These are phyloP conservation scores for Albophoma yamanashiensis DNA, from an alignment of 2,329 filamentous ascomycete species.

Conservation along the genomic window DNA sequence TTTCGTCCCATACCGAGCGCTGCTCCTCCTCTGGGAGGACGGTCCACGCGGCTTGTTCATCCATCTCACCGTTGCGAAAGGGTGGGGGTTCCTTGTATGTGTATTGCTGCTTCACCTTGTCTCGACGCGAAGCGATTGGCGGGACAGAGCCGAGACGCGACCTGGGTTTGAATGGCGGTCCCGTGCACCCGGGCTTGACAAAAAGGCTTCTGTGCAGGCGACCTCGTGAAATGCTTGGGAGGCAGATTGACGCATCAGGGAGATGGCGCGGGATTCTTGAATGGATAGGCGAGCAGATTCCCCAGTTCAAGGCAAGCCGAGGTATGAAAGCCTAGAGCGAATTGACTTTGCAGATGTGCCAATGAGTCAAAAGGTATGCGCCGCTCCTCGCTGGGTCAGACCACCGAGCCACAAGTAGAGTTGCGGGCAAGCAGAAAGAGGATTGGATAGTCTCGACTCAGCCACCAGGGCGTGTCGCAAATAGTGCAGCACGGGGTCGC, in stretches of 20 bases:
- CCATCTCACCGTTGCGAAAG: background rate
- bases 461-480: background rate
- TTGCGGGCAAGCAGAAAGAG: background rate
- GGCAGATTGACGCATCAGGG: background rate
- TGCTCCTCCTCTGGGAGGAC: slow-evolving; percentile 19
- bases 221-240: background rate
- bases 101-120: background rate
- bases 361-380: background rate
- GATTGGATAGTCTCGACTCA: background rate
- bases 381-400: background rate
- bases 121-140: background rate
- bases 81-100: too few species aligned
- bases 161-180: background rate
- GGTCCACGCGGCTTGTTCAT: slow-evolving; percentile 15
- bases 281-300: background rate
- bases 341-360: background rate
- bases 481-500: background rate
- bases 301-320: background rate
- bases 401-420: background rate
- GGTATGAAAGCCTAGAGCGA: background rate
- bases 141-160: background rate
- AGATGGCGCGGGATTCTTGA: background rate
- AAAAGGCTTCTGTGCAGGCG: background rate
- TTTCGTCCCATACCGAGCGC: slow-evolving; percentile 22
- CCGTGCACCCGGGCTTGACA: background rate